These are phyloP conservation scores for Pyricularia grisea DNA, from an alignment of 2,329 filamentous ascomycete genomes.

Conservation along the genomic window DNA sequence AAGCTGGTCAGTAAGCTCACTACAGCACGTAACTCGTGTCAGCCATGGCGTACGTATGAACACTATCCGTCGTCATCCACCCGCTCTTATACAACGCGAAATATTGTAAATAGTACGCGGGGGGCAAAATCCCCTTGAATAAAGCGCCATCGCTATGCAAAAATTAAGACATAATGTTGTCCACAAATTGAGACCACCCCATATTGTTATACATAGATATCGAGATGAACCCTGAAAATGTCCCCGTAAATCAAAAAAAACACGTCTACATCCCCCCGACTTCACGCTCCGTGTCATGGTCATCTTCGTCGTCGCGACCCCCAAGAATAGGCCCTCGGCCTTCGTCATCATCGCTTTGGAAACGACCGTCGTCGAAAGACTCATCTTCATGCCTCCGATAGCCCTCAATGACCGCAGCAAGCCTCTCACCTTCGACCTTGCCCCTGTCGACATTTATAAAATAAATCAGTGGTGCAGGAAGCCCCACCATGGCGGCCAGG, in stretches of 20 bases:
- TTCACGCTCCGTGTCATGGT: conserved; percentile 11
- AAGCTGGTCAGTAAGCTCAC: not conserved
- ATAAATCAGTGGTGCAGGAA: conserved; percentile 77
- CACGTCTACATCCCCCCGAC: not conserved
- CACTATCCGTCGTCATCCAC: not conserved
- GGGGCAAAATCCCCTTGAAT: not conserved
- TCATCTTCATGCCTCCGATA: conserved; percentile 10
- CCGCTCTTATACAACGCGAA: not conserved
- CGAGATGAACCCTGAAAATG: not conserved
- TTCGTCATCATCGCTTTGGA: conserved; percentile 12
- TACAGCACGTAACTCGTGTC: not conserved
- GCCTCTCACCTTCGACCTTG: conserved; percentile 54
- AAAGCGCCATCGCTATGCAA: conserved; percentile 6
- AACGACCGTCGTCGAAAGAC: conserved; percentile 11
- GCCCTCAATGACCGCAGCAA: conserved; percentile 52
- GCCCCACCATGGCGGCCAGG: conserved; percentile 69
- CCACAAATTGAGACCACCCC: not conserved
- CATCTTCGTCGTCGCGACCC: conserved; percentile 23
- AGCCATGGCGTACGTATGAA: not conserved
- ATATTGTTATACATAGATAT: not conserved
- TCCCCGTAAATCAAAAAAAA: not conserved
- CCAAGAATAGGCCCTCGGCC: conserved; percentile 26
- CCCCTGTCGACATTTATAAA: conserved; percentile 78
- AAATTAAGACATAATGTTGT: not conserved
- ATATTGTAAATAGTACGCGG: not conserved